Evolutionary conservation across 192 early-diverging fungal species (phyloP).

Genomic region (Coemansia sp.): DNA sequence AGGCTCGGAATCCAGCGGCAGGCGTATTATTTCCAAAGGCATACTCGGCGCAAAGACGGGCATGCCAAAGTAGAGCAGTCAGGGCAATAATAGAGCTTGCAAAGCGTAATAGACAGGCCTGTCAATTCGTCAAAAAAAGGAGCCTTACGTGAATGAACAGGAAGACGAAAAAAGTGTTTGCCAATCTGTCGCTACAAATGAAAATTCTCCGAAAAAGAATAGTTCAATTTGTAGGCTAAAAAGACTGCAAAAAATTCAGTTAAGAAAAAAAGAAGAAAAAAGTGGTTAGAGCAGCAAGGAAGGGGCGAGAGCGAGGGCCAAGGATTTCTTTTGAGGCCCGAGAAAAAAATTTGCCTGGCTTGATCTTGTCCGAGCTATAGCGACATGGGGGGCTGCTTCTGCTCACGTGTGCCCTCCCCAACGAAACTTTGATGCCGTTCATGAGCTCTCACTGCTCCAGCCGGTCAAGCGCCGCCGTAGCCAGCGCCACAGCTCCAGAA

Average conservation of each 20-base stretch:
- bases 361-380: not conserved
- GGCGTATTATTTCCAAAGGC: not conserved
- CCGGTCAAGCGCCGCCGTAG: slow-evolving; percentile 23
- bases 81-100: not conserved
- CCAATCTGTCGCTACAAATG: slow-evolving; percentile 2
- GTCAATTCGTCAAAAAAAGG: slow-evolving; percentile 7
- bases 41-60: not conserved
- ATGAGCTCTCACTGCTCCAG: not conserved
- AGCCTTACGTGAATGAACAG: not conserved
- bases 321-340: not conserved
- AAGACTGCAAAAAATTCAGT: slow-evolving; percentile 11
- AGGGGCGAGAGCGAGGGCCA: not conserved
- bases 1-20: not conserved
- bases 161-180: not conserved
- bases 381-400: not conserved
- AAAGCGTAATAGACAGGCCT: not conserved
- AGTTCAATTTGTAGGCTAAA: slow-evolving; percentile 29
- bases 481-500: slow-evolving; percentile 20
- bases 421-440: not conserved
- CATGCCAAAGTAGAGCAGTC: not conserved
- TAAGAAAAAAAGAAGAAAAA: slow-evolving; percentile 12
- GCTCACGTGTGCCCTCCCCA: slow-evolving; percentile 2
- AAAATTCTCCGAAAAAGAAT: slow-evolving; percentile 5
- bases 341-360: not conserved
- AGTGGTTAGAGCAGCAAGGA: not conserved